Evolutionary conservation across 805 yeast genomes (phyloP), one percentile per base, ranked within the genome.

Genomic region (Candida lessepsii): DNA sequence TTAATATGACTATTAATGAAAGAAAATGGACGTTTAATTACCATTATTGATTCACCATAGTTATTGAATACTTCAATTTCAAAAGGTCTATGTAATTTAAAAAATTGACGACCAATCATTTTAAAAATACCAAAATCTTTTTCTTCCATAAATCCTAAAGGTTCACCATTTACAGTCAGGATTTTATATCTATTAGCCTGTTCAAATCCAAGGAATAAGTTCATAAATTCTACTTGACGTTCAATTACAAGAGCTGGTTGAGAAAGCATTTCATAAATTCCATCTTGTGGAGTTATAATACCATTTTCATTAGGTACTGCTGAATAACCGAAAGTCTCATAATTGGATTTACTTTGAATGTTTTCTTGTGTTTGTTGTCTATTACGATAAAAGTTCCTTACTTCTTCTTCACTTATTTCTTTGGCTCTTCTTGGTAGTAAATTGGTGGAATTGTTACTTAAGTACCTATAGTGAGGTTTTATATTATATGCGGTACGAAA

Each of bases 161-260:
- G 80, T 39, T 78, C 70, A 1, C 98, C 98, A 47, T 68, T 50
- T 0, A 84, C 73, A 58, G 87, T 84, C 79, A 82, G 73, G 31
- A 93, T 74, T 9, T 70, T 73, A 56, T 91, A 91, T 48, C 73
- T 67, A 57, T 90, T 91, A 2, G 93, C 87, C 63, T 93, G 98
- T 58, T 91, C 98, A 52, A 86, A 87, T 1, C 97, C 97, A 9
- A 90, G 56, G 39, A 89, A 74, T 13, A 93, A 70, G 55, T 88
- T 90, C 88, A 88, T 82, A 67, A 83, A 74, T 64, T 93, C 98
- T 17, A 93, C 70, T 55, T 86, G 85, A 42, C 99, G 73, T 55
- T 91, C 96, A 33, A 93, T 78, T 1, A 91, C 88, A 15, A 91
- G 60, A 4, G 91, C 84, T 1, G 97, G 97, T 51, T 87, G 87